A percentile compares a stretch with the other conserved stretches of the same genome.
Evolutionary conservation across 345 rosid genomes (phyloP).

Genomic region (Eucalyptus sp.): DNA sequence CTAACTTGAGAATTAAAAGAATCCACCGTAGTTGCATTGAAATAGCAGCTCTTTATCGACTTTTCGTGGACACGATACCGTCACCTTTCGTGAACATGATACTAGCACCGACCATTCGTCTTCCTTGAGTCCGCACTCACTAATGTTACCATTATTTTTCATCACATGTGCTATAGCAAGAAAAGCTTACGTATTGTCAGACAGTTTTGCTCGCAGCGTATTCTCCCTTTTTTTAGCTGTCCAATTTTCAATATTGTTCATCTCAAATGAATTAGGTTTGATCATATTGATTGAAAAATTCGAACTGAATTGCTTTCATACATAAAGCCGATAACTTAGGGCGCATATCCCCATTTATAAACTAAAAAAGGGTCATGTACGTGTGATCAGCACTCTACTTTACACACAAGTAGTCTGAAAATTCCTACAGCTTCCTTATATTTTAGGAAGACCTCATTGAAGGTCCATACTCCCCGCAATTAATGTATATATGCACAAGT

Average conservation of each 20-base stretch:
- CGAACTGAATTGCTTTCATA: not conserved
- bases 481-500: rapidly evolving
- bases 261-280: not conserved
- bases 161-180: not conserved
- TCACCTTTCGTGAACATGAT: not conserved
- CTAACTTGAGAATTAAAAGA: not conserved
- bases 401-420: not conserved
- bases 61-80: not conserved
- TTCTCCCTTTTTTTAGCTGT: not conserved
- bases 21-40: not conserved
- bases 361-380: not conserved
- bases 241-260: not conserved
- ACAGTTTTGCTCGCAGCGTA: not conserved
- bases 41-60: not conserved
- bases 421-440: not conserved
- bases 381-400: not conserved
- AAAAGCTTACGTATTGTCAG: not conserved
- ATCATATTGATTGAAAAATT: not conserved
- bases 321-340: not conserved
- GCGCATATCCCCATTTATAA: not conserved
- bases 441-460: not conserved
- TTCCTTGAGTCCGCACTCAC: not conserved
- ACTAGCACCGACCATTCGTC: not conserved
- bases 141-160: not conserved
- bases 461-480: not conserved